Base-by-base conservation (phyloP, 139 green algal genomes). In the Tetratostichococcus sp. region DNA sequence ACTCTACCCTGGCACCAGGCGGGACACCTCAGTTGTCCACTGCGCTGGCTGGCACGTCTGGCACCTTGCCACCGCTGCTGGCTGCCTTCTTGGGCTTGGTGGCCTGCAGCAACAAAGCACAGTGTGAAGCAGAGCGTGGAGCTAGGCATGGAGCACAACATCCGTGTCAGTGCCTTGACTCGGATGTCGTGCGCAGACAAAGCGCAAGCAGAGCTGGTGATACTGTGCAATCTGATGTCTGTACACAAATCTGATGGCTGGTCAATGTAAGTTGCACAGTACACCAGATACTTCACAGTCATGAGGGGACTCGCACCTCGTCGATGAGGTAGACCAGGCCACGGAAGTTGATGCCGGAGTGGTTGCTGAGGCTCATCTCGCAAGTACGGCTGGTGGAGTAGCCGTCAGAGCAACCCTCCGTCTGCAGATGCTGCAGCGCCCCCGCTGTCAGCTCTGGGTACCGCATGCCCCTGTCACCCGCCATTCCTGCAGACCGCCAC, bases 331-430 rank as follows among this genome's bases (percentile, higher is more conserved):
- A 97, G 28, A 98, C 91, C 74, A 98, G 78, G 28, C 92, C 91
- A 16, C 92, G 83, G 85, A 97, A 98, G 83, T 97, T 89, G 79
- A 98, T 91, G 80, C 92, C 94, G 1, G 72, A 86, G 87, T 98
- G 92, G 82, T 97, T 97, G 73, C 80, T 91, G 69, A 98, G 82
- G 34, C 75, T 90, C 85, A 98, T 97, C 89, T 98, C 94, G 80
- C 94, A 98, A 4, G 94, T 98, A 69, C 94, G 84, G 67, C 77
- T 91, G 59, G 92, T 97, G 70, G 88, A 95, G 92, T 98, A 98
- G 57, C 94, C 94, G 79, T 98, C 94, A 16, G 67, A 91, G 90
- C 88, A 94, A 65, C 86, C 82, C 35, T 75, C 28, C 5, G 89
- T 87, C 58, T 84, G n/a, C 22, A 88, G 68, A 73, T 91, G 82